A percentile compares a stretch with the other conserved stretches of the same genome.
Evolutionary conservation across 306 rosid species (phyloP).

Genomic region (Albizia julibrissin): DNA sequence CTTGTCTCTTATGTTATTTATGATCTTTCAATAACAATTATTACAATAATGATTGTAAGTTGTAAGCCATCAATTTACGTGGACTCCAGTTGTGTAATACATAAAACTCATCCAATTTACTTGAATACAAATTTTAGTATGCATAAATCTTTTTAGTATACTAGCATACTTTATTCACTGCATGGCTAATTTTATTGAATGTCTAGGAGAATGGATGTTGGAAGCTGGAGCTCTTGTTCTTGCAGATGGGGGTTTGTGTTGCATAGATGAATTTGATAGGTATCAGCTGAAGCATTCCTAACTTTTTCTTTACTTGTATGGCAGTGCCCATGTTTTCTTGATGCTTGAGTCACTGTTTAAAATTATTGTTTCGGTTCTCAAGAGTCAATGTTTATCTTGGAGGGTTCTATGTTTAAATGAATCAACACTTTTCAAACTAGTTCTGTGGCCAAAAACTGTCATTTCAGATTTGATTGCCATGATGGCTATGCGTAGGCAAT

Average conservation of each 20-base stretch:
- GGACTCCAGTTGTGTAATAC: constrained; percentile 2
- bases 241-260: constrained; percentile 97
- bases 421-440: background rate
- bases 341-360: background rate
- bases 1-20: background rate
- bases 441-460: background rate
- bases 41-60: background rate
- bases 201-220: constrained; percentile 93
- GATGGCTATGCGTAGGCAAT: background rate
- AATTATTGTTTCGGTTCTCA: background rate
- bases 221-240: constrained; percentile 99
- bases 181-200: constrained; percentile 27
- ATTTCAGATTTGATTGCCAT: background rate
- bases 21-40: background rate
- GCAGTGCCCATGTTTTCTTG: background rate
- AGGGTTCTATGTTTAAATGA: background rate
- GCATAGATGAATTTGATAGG: constrained; percentile 98
- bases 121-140: constrained; percentile 14
- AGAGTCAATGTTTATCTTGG: background rate
- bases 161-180: background rate
- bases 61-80: constrained; percentile 21
- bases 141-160: constrained; percentile 14
- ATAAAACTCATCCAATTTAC: background rate
- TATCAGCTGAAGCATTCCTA: background rate
- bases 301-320: background rate